A percentile compares a stretch with the other conserved stretches of the same genome.
These are phyloP conservation scores for Pseudogymnoascus sp. DNA, from an alignment of 2,329 filamentous ascomycete genomes.

Conservation along the genomic window DNA sequence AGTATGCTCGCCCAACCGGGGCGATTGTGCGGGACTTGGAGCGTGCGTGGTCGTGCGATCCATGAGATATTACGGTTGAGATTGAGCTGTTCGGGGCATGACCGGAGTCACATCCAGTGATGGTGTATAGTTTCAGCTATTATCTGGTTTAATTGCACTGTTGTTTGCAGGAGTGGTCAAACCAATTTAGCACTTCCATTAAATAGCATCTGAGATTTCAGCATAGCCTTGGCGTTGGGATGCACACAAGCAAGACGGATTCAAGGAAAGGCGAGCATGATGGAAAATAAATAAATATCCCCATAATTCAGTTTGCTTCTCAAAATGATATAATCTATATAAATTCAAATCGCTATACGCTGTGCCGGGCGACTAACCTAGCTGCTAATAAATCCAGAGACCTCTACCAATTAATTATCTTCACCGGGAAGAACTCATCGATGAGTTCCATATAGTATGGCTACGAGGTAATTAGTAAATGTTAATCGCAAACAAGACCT, in stretches of 20 bases:
- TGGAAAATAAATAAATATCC: neutral
- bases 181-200: neutral
- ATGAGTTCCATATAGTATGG: slow-evolving; percentile 69
- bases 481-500: neutral
- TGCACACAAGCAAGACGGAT: neutral
- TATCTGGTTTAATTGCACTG: neutral
- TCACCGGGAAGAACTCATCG: slow-evolving; percentile 63
- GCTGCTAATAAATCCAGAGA: neutral
- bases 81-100: neutral
- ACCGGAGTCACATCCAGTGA: neutral
- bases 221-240: neutral
- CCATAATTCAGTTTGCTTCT: neutral
- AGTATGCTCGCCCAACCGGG: neutral
- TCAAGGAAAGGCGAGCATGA: neutral
- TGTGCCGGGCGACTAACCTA: neutral
- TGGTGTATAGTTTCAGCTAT: neutral
- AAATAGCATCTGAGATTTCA: neutral
- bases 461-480: slow-evolving; percentile 28
- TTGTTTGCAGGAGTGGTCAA: neutral
- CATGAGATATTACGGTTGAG: neutral
- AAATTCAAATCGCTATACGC: neutral
- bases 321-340: neutral
- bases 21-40: neutral
- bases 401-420: slow-evolving; percentile 60
- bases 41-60: neutral